Conservation (phyloP, 2,329 filamentous ascomycete species). For the Colletotrichum theobromicola region DNA sequence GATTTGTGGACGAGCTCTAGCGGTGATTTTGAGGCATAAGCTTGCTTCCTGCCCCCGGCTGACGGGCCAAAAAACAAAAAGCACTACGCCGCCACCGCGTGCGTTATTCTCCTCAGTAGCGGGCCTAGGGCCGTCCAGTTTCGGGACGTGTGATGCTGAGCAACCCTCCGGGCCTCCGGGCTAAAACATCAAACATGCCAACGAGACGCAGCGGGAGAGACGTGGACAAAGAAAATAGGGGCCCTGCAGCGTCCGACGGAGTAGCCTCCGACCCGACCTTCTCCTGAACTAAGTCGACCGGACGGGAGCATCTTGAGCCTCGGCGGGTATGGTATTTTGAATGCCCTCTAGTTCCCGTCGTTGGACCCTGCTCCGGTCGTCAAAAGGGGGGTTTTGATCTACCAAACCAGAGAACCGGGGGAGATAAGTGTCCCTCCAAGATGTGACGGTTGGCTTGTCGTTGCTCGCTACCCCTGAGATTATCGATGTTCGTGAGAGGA, state of each 20-base stretch:
- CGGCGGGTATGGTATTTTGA: neutral
- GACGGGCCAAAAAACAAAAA: neutral
- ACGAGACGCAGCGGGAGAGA: neutral
- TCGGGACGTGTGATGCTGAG: neutral
- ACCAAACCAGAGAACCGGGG: neutral
- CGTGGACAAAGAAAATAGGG: neutral
- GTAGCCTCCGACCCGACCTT: neutral
- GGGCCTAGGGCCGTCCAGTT: neutral
- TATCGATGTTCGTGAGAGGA: neutral
- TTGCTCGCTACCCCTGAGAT: neutral
- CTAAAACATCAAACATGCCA: constrained; percentile 9
- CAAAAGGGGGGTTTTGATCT: neutral
- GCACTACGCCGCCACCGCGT: neutral
- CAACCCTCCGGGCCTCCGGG: neutral
- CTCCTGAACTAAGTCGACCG: neutral
- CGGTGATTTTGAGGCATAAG: neutral
- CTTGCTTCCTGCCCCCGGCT: neutral
- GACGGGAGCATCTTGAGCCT: neutral
- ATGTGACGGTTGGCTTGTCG: neutral
- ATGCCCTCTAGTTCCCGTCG: neutral
- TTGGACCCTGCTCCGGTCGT: neutral
- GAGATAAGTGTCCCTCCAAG: neutral
- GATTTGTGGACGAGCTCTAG: neutral
- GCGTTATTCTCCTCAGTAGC: neutral
- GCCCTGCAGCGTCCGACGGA: neutral